Percentiles rank a stretch among this genome's conserved stretches.
Conservation (phyloP, 1,284 basidiomycete species). For the Coniferiporia sulphurascens region DNA sequence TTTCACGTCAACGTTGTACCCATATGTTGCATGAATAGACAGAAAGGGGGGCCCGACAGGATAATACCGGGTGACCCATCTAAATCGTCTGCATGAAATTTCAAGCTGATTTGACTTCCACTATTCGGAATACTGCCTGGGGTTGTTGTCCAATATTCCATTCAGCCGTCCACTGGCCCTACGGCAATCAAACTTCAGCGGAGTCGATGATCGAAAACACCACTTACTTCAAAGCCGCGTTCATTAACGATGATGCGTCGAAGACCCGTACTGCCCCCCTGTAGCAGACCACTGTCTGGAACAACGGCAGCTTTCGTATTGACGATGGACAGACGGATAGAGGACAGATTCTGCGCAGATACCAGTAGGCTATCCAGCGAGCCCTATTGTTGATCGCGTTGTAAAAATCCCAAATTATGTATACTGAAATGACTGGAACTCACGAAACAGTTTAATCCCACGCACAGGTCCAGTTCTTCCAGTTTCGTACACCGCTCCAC, state of each 20-base stretch:
- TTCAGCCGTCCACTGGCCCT: neutral
- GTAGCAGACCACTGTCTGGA: neutral
- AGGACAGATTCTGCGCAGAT: neutral
- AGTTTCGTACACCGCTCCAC: neutral
- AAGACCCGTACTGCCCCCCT: neutral
- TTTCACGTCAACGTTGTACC: no score
- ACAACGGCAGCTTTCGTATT: neutral
- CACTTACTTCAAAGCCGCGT: neutral
- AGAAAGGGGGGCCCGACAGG: no score
- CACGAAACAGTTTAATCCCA: neutral
- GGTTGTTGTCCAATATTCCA: neutral
- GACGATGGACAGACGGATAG: neutral
- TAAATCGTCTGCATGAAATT: no score
- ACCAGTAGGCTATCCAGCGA: neutral
- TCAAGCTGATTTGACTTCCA: neutral
- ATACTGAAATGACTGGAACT: neutral
- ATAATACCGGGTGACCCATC: no score
- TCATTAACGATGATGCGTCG: neutral
- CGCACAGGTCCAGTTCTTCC: constrained; percentile 2
- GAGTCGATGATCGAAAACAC: neutral
- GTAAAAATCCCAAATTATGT: neutral
- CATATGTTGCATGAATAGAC: no score
- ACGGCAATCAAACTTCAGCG: neutral
- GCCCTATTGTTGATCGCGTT: neutral
- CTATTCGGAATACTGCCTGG: neutral